A percentile compares a stretch with the other conserved stretches of the same genome.
These are phyloP conservation scores for Petunia secreta DNA, from an alignment of 257 asterid genomes.

Conservation along the genomic window DNA sequence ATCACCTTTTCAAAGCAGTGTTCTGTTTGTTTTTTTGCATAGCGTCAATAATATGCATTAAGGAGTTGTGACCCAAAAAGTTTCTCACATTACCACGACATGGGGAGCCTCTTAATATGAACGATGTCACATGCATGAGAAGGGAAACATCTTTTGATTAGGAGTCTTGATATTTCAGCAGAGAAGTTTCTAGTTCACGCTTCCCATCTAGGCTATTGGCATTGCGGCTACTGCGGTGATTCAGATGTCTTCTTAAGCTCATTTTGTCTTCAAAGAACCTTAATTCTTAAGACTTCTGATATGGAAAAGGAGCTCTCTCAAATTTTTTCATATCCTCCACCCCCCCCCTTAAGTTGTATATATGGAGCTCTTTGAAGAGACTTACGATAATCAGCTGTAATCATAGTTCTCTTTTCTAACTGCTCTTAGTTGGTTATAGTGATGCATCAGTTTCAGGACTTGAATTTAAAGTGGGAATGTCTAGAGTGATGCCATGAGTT, in stretches of 20 bases:
- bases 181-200: not conserved
- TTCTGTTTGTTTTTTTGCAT: not conserved
- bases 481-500: not conserved
- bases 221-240: not conserved
- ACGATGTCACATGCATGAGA: not conserved
- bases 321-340: not conserved
- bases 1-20: not conserved
- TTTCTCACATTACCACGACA: not conserved
- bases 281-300: not conserved
- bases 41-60: not conserved
- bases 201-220: not conserved
- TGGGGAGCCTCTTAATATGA: not conserved
- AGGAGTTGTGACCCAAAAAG: not conserved
- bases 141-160: not conserved
- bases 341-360: not conserved
- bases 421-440: not conserved
- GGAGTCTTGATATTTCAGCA: not conserved
- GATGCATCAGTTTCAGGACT: not conserved
- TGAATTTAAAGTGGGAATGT: not conserved
- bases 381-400: not conserved
- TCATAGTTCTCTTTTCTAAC: not conserved
- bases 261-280: not conserved
- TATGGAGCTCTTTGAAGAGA: not conserved
- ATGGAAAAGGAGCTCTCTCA: not conserved
- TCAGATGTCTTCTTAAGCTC: not conserved